phyloP scores from a whole-genome alignment of 768 basidiomycete genomes.

The Favolaschia claudopus region DNA sequence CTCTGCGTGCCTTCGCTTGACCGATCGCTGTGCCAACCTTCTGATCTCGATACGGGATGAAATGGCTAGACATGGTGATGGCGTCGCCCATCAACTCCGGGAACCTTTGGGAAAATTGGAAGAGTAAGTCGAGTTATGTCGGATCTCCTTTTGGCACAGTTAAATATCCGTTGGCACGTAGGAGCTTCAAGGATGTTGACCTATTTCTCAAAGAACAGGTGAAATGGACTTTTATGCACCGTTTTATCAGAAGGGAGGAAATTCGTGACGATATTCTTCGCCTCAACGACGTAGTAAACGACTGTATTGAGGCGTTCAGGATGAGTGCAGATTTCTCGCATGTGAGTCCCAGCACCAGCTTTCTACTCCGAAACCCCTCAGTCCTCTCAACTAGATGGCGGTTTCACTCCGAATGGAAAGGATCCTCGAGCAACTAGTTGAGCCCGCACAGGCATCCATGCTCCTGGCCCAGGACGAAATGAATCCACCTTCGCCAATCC shows the following conservation, averaged over 20 bases:
- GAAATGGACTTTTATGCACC: conserved; percentile 59
- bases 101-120: conserved; percentile 59
- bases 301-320: conserved; percentile 50
- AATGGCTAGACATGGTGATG: conserved; percentile 62
- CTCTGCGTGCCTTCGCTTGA: conserved; percentile 71
- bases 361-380: not conserved
- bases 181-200: conserved; percentile 33
- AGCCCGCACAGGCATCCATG: not conserved
- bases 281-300: conserved; percentile 51
- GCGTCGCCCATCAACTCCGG: conserved; percentile 56
- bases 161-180: conserved; percentile 39
- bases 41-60: conserved; percentile 71
- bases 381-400: not conserved
- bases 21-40: conserved; percentile 75
- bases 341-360: not conserved
- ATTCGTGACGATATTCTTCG: conserved; percentile 48
- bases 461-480: not conserved
- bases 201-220: conserved; percentile 52
- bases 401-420: not conserved
- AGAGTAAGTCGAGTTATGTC: conserved; percentile 47
- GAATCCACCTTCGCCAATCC: not conserved
- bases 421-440: not conserved
- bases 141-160: not conserved
- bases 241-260: conserved; percentile 63
- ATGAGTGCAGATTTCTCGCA: not conserved